Evolutionary conservation across 306 rosid species (phyloP).

Genomic region (Malus asiatica): DNA sequence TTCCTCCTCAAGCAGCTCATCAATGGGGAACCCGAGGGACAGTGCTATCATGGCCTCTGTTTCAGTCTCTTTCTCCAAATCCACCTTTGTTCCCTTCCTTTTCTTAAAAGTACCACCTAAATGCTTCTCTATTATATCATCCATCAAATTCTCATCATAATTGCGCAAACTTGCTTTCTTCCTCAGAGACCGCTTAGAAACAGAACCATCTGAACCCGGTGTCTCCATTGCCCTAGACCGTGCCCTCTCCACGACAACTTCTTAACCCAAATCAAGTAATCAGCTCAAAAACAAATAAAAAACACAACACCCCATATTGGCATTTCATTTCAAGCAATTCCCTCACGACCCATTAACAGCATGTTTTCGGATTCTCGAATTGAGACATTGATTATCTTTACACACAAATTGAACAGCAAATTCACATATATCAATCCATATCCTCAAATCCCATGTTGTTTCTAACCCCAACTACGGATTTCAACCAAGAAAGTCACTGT

Average conservation of each 20-base stretch:
- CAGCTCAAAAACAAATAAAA: conserved; percentile 4
- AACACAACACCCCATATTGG: conserved; percentile 1
- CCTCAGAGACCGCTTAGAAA: conserved; percentile 51
- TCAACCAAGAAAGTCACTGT: neutral
- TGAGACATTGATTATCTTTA: neutral
- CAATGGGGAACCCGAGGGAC: conserved; percentile 81
- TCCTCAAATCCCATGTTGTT: neutral
- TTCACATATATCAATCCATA: neutral
- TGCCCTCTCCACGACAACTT: neutral
- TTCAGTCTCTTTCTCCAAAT: conserved; percentile 82
- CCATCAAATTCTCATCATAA: conserved; percentile 76
- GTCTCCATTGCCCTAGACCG: conserved; percentile 40
- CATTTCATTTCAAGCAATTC: neutral
- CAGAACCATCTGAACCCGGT: conserved; percentile 39
- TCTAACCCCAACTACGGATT: neutral
- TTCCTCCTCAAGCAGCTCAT: conserved; percentile 75
- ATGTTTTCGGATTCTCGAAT: neutral
- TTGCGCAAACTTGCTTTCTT: conserved; percentile 48
- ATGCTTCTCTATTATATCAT: conserved; percentile 66
- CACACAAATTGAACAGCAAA: neutral
- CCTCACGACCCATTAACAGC: neutral
- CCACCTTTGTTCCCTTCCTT: conserved; percentile 44
- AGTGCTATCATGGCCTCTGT: conserved; percentile 91
- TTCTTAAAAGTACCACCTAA: conserved; percentile 58
- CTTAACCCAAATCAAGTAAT: conserved; percentile 5